A percentile compares a stretch with the other conserved stretches of the same genome.
Evolutionary conservation across 495 filamentous ascomycete species (phyloP).

Genomic region (Talaromyces thailandensis): DNA sequence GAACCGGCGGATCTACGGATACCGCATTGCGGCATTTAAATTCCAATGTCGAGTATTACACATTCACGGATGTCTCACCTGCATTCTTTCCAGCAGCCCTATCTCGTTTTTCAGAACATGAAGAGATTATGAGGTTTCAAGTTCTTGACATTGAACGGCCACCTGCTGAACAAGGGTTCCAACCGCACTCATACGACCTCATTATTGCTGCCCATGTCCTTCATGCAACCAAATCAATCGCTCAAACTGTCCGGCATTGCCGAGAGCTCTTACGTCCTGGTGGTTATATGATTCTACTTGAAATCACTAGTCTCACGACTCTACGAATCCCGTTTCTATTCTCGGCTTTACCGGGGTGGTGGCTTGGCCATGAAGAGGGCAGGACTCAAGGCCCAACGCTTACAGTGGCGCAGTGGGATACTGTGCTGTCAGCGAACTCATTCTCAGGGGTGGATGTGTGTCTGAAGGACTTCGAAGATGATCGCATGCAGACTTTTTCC

Average conservation of each 20-base stretch:
- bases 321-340: constrained; percentile 21
- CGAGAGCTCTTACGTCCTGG: constrained; percentile 41
- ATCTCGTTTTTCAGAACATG: constrained; percentile 11
- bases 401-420: constrained; percentile 26
- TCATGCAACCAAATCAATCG: constrained; percentile 4
- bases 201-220: constrained; percentile 15
- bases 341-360: constrained; percentile 41
- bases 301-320: constrained; percentile 23
- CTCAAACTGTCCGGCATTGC: background rate
- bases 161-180: constrained; percentile 32
- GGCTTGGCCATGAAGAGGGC: constrained; percentile 38
- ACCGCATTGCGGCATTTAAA: constrained; percentile 14
- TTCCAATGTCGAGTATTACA: constrained; percentile 25
- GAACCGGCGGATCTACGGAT: constrained; percentile 36
- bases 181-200: constrained; percentile 36
- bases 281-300: constrained; percentile 39
- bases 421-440: constrained; percentile 23
- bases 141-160: constrained; percentile 33
- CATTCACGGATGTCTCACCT: constrained; percentile 41
- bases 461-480: constrained; percentile 11
- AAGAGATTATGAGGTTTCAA: constrained; percentile 33
- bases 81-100: constrained; percentile 27
- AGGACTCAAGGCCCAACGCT: constrained; percentile 27
- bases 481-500: constrained; percentile 20
- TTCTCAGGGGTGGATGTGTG: constrained; percentile 40